Percentiles rank a stretch among this genome's conserved stretches.
Conservation (phyloP, 2,329 filamentous ascomycete species). For the Colletotrichum higginsianum region DNA sequence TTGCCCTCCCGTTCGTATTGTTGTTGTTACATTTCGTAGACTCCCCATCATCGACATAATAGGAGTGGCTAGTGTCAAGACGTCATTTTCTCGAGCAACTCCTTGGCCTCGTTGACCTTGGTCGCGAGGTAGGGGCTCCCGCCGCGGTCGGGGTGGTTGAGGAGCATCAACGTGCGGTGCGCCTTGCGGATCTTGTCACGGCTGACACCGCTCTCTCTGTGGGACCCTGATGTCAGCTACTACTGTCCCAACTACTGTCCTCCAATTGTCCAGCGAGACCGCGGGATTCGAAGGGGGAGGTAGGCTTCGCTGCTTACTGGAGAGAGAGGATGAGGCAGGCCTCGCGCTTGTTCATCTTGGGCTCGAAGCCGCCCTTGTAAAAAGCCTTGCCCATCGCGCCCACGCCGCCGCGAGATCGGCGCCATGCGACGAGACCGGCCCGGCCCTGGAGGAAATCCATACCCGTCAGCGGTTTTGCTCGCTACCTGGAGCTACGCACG, state of each 20-base stretch:
- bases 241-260: neutral
- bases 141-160: constrained; percentile 98
- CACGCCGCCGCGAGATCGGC: constrained; percentile 83
- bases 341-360: constrained; percentile 93
- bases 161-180: constrained; percentile 94
- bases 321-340: constrained; percentile 92
- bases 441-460: constrained; percentile 75
- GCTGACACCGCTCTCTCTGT: constrained; percentile 86
- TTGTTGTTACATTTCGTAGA: constrained; percentile 6
- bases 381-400: constrained; percentile 90
- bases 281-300: no score
- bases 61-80: constrained; percentile 41
- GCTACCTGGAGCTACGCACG: constrained; percentile 2
- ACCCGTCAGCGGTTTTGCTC: constrained; percentile 37
- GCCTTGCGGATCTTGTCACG: constrained; percentile 97
- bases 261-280: neutral
- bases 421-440: constrained; percentile 90
- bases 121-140: constrained; percentile 97
- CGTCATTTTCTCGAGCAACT: constrained; percentile 86
- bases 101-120: constrained; percentile 99
- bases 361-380: constrained; percentile 99
- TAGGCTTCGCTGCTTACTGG: constrained; percentile 69
- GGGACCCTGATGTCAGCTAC: neutral
- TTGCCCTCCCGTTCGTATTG: neutral
- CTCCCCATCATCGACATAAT: neutral